Evolutionary conservation across 495 filamentous ascomycete genomes (phyloP).

Genomic region (Hypomontagnella submonticulosa): DNA sequence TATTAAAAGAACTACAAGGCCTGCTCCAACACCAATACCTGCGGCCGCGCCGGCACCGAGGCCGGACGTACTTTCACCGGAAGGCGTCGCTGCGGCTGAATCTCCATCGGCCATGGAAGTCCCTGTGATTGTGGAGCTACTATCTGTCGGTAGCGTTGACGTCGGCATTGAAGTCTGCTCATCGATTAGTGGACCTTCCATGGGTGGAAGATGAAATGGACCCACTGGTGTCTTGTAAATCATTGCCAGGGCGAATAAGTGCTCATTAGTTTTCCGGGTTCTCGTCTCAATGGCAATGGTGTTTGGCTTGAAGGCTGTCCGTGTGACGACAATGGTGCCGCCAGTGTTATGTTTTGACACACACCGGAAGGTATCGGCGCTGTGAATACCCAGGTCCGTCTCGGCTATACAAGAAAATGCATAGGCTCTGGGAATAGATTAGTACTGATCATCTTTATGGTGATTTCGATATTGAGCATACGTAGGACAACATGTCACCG

Average conservation of each 20-base stretch:
- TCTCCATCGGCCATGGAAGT: background rate
- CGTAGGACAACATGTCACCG: conserved; percentile 47
- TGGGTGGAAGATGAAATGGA: background rate
- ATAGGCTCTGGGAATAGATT: conserved; percentile 15
- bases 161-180: conserved; percentile 10
- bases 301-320: conserved; percentile 27
- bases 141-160: too few species aligned
- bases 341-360: conserved; percentile 12
- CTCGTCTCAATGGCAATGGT: conserved; percentile 20
- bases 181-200: background rate
- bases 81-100: background rate
- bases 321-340: conserved; percentile 13
- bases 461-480: conserved; percentile 14
- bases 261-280: conserved; percentile 23
- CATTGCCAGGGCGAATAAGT: conserved; percentile 44
- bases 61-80: background rate
- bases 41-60: conserved; percentile 23
- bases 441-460: background rate
- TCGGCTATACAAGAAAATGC: conserved; percentile 24
- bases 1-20: conserved; percentile 22
- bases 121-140: conserved; percentile 11
- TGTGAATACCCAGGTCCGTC: background rate
- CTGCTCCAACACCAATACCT: conserved; percentile 35
- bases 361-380: conserved; percentile 29
- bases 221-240: conserved; percentile 44